A percentile compares a stretch with the other conserved stretches of the same genome.
Evolutionary conservation across 257 asterid genomes (phyloP).

Genomic region (Nicotiana sylvestris): DNA sequence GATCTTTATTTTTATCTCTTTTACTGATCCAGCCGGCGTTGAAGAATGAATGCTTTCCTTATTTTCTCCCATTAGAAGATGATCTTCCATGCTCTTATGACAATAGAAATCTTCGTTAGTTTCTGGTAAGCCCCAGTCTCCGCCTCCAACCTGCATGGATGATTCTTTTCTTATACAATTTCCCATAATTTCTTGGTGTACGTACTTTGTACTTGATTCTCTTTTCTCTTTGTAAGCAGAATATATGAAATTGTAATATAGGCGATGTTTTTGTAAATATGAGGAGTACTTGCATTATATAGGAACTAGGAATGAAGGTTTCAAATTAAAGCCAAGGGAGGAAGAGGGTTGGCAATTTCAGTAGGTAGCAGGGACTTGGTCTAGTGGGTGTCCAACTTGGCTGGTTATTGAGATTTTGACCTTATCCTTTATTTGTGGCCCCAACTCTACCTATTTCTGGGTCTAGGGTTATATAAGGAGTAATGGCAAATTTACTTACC

Average conservation of each 20-base stretch:
- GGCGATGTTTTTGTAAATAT: background rate
- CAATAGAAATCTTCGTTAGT: background rate
- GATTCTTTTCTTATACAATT: slow-evolving; percentile 48
- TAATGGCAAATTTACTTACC: too few species aligned
- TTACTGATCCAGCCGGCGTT: background rate
- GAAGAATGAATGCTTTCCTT: background rate
- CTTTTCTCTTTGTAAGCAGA: background rate
- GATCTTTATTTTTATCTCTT: slow-evolving; percentile 54
- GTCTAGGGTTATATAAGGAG: too few species aligned
- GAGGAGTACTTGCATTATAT: background rate
- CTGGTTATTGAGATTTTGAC: too few species aligned
- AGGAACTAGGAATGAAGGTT: background rate
- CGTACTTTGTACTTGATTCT: background rate
- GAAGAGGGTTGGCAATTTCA: too few species aligned
- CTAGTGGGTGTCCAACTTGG: too few species aligned
- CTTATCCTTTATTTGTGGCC: too few species aligned
- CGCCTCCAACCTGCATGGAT: slow-evolving; percentile 46
- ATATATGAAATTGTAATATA: background rate
- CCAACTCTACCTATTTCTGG: too few species aligned
- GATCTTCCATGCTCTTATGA: background rate
- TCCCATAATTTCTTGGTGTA: slow-evolving; percentile 32
- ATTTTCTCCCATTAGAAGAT: background rate
- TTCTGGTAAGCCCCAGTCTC: slow-evolving; percentile 42
- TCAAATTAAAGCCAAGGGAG: too few species aligned
- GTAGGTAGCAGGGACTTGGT: too few species aligned